A percentile compares a stretch with the other conserved stretches of the same genome.
phyloP scores from a whole-genome alignment of 2,329 filamentous ascomycete species.

The Diaporthe capsici region DNA sequence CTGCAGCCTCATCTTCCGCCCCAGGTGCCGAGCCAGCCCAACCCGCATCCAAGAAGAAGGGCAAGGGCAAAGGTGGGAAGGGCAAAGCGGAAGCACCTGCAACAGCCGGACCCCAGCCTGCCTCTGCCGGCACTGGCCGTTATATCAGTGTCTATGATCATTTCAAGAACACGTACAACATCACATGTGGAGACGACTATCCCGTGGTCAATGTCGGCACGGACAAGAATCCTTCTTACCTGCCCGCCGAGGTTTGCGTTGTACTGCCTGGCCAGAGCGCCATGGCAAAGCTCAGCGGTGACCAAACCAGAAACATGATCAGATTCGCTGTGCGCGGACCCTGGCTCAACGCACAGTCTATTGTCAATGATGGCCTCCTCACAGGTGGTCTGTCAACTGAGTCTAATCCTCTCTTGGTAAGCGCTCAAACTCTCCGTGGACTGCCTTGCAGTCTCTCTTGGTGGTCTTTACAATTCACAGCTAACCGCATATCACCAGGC shows the following conservation, averaged over 20 bases:
- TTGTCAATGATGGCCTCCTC: conserved; percentile 63
- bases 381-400: conserved; percentile 61
- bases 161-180: conserved; percentile 58
- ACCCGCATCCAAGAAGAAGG: conserved; percentile 35
- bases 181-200: conserved; percentile 49
- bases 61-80: conserved; percentile 34
- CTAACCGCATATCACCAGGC: conserved; percentile 24
- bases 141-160: conserved; percentile 68
- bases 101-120: conserved; percentile 26
- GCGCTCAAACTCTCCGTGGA: neutral
- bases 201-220: conserved; percentile 75
- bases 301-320: conserved; percentile 72
- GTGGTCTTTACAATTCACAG: conserved; percentile 57
- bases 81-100: conserved; percentile 15
- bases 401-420: conserved; percentile 56
- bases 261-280: conserved; percentile 70
- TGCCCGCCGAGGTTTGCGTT: conserved; percentile 70
- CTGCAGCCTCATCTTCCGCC: neutral
- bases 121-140: conserved; percentile 29
- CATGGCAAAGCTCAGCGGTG: conserved; percentile 58
- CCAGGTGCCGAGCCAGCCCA: conserved; percentile 14
- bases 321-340: conserved; percentile 71
- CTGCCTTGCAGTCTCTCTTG: conserved; percentile 10
- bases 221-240: conserved; percentile 64
- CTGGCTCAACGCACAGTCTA: conserved; percentile 67